Evolutionary conservation across 805 yeast genomes (phyloP), one percentile per base, ranked within the genome.

Genomic region (Candida chauliodis): DNA sequence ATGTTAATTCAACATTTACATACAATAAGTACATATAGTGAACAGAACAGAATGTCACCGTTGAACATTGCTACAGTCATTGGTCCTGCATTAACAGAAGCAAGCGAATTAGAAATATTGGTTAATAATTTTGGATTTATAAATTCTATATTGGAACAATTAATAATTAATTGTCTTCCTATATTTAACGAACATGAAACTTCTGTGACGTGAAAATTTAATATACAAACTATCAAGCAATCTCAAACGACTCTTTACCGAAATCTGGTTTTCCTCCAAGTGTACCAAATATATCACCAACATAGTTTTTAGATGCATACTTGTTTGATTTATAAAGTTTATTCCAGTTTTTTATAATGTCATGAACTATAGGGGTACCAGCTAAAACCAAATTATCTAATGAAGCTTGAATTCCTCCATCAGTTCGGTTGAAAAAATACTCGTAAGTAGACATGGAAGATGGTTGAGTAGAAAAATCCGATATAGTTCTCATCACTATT

Each of bases 31-130:
- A 73, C 73, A 42, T 79, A 78, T 52, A 79, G 81, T 31, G 79
- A 75, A 8, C 64, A 63, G 33, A 91, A 91, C 62, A 81, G 81
- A 56, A 91, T 91, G 98, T 86, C 83, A 40, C 78, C 95, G 2
- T 81, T 88, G 1, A 91, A 91, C 55, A 63, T 91, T 52, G 95
- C 96, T 4, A 91, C 95, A 39, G 96, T 91, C 5, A 83, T 91
- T 45, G 81, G 81, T 1, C 81, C 81, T 1, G 75, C 79, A 2
- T 66, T 77, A 38, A 75, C 79, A 4, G 81, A 77, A 45, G 78
- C 79, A 10, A 66, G 76, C 44, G 61, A 55, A 29, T 70, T 78
- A 32, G 76, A 72, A 14, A 56, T 67, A 10, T 55, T 73, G 47
- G 63, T 69, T 15, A 66, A 62, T 38, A 70, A 65, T 43, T 76